A percentile compares a stretch with the other conserved stretches of the same genome.
These are phyloP conservation scores for Aspergillus tamarii DNA, from an alignment of 2,329 filamentous ascomycete genomes.

Conservation along the genomic window DNA sequence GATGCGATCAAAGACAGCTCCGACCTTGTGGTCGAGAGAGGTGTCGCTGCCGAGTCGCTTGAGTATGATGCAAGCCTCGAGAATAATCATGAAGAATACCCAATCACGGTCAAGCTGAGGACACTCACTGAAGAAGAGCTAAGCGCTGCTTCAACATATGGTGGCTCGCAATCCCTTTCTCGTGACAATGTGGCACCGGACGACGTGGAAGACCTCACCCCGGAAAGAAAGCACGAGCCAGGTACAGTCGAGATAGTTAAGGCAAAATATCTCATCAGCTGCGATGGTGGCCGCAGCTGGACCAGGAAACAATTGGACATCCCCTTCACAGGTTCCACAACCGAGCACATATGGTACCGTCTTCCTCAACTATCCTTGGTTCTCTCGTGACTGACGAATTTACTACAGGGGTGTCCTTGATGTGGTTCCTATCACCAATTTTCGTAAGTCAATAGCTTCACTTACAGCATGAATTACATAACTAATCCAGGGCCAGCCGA, in stretches of 20 bases:
- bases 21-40: constrained; percentile 61
- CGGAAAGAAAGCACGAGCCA: constrained; percentile 11
- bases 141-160: constrained; percentile 35
- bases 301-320: constrained; percentile 60
- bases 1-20: constrained; percentile 61
- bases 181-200: constrained; percentile 61
- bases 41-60: constrained; percentile 60
- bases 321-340: constrained; percentile 57
- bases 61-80: constrained; percentile 56
- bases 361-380: not conserved
- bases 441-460: constrained; percentile 37
- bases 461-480: not conserved
- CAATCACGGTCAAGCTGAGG: constrained; percentile 62
- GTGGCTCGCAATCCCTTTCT: constrained; percentile 59
- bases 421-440: constrained; percentile 58
- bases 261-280: constrained; percentile 66
- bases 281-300: constrained; percentile 69
- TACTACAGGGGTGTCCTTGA: constrained; percentile 46
- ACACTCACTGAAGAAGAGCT: constrained; percentile 63
- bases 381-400: not conserved
- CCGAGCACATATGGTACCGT: constrained; percentile 37
- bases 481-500: constrained; percentile 41
- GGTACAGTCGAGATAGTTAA: constrained; percentile 45
- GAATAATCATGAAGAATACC: constrained; percentile 57
- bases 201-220: constrained; percentile 59